Evolutionary conservation across 169 alveolate species (phyloP).

Genomic region (Theileria sp.): DNA sequence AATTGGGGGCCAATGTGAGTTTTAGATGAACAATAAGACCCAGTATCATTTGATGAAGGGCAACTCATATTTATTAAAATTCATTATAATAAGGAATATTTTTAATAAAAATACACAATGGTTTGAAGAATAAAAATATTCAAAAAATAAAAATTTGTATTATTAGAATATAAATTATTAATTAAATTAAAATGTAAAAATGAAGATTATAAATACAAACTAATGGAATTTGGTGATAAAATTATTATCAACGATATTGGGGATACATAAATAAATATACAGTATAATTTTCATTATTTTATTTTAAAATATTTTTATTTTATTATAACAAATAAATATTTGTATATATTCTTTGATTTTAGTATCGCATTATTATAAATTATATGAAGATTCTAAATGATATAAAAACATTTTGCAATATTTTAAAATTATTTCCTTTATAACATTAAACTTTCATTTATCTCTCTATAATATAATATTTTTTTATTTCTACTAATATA

Average conservation of each 20-base stretch:
- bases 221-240: no score
- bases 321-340: no score
- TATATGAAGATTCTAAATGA: not conserved
- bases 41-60: constrained; percentile 9
- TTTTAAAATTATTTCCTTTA: not conserved
- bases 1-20: not conserved
- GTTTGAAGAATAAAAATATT: not conserved
- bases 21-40: constrained; percentile 18
- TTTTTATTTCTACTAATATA: not conserved
- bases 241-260: not conserved
- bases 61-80: constrained; percentile 19
- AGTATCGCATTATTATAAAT: not conserved
- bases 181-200: not conserved
- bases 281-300: no score
- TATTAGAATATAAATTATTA: not conserved
- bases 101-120: not conserved
- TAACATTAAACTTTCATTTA: not conserved
- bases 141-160: not conserved
- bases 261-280: not conserved
- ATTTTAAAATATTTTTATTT: no score
- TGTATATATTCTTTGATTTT: not conserved
- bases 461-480: not conserved
- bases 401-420: not conserved
- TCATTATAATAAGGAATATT: not conserved
- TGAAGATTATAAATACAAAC: not conserved